Evolutionary conservation across 495 filamentous ascomycete species (phyloP), one percentile per base, ranked within the genome.

Genomic region (Penicillium ochrochloron): DNA sequence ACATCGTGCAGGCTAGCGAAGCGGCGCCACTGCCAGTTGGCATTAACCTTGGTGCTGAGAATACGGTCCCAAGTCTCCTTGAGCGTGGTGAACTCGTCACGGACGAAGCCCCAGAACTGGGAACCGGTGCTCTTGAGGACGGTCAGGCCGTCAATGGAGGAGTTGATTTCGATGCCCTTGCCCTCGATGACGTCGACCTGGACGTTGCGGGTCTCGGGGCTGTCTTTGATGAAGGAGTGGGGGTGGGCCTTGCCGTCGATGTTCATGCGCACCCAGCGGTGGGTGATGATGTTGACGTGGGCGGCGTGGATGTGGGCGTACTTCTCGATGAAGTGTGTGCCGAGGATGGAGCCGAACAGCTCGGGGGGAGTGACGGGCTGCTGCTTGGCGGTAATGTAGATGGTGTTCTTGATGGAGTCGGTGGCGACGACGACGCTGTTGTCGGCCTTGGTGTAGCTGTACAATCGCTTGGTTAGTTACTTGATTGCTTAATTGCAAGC

Each of bases 111-210:
- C 82, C 95, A 90, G 86, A 99, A 99, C 65, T 92, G 92, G 35
- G 94, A 97, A 35, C 92, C 93, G n/a, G 95, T 99, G 82, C 89
- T 94, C 82, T 99, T 99, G 68, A 99, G 88, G 65, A 99, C 93
- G 19, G 93, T 83, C 56, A 99, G 84, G 19, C 89, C 91, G 60
- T 79, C 76, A 72, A 96, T 88, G 33, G 85, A 83, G 63, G 90
- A 91, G 66, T 81, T 83, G 72, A 96, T 83, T 52, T 85, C 83
- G 74, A 97, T 89, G 53, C 90, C 91, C 65, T 83, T 80, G 57
- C 80, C 79, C 66, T 87, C 83, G 59, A 76, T 76, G 1, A 79
- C 80, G 59, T 80, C 77, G 19, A 82, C 79, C 71, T 81, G 76
- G 31, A 80, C 76, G 41, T 78, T 78, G 64, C 95, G 89, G 61